Base-by-base conservation (phyloP, 176 grass and related monocot species). In the Phragmites australis region DNA sequence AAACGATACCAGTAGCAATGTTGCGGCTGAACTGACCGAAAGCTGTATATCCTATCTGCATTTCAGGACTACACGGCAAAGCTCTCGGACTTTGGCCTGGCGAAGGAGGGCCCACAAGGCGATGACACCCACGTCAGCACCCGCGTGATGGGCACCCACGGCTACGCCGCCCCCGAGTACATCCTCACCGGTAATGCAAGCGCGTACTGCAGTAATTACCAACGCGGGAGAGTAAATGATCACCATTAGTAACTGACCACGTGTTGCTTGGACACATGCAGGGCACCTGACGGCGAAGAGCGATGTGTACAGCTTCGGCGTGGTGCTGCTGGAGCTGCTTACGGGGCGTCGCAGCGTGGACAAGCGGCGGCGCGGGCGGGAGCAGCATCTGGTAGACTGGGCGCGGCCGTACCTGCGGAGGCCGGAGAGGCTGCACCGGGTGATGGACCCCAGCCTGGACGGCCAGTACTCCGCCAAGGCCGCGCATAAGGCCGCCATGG, bases 141-240 rank as follows among this genome's bases (percentile, higher is more conserved):
- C 4, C 89, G 91, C 22, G 80, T 94, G 8, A 90, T 97, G 92
- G 94, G 94, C 83, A 97, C 94, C 6, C 91, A 97, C 18, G 94
- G 94, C 74, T 97, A 97, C 69, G 94, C 94, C 6, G 91, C 94
- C 2, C 92, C 94, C 7, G 94, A 97, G 85, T 94, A 97, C 77
- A 92, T 94, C 61, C 80, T 97, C 62, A 97, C 91, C 6, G 92
- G 92, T 90, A 83, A 4, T 16, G 18, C 46, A 65, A 18, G 1
- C 9, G 2, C 23, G 6, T 18, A 53, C 10, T 70, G 9, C 2
- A 21, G 9, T 9, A 32, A 6, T 58, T 8, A 37, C 34, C 30
- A 31, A 10, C 21, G 18, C 8, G 23, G n/a, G 6, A 25, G 23
- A 50, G 19, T 11, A 21, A 32, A 3, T 11, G 5, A 11, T 13